Percentiles rank a stretch among this genome's conserved stretches.
Conservation (phyloP, 805 yeast species). For the Candida michaelii region DNA sequence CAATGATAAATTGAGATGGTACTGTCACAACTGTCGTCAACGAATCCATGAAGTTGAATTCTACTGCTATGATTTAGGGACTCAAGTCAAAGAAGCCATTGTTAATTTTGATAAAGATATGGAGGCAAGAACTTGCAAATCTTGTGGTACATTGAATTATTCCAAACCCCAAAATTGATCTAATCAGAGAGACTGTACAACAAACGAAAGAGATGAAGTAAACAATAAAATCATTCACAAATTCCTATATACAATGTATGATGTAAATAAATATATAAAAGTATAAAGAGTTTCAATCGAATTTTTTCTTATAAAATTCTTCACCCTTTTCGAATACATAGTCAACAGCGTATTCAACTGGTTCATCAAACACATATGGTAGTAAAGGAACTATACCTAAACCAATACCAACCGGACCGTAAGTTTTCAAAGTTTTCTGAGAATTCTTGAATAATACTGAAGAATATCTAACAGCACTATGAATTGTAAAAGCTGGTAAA, state of each 20-base stretch:
- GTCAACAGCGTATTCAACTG: conserved; percentile 71
- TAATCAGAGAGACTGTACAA: neutral
- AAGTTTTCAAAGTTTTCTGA: conserved; percentile 49
- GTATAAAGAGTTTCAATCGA: neutral
- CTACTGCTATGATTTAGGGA: conserved; percentile 78
- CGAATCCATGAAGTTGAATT: conserved; percentile 69
- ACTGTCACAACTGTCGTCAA: conserved; percentile 67
- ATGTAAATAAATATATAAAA: conserved; percentile 3
- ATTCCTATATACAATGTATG: neutral
- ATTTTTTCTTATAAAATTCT: conserved; percentile 15
- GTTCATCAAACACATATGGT: conserved; percentile 80
- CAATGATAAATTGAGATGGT: conserved; percentile 82
- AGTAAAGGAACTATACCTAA: conserved; percentile 72
- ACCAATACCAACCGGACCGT: conserved; percentile 81
- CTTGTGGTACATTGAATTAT: conserved; percentile 72
- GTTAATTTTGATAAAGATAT: conserved; percentile 62
- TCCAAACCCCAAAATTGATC: conserved; percentile 49
- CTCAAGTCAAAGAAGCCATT: conserved; percentile 86
- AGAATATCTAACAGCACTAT: conserved; percentile 69
- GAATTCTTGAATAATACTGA: conserved; percentile 60
- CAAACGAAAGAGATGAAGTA: neutral
- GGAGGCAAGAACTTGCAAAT: conserved; percentile 65
- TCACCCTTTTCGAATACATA: conserved; percentile 56
- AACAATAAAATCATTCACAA: neutral
- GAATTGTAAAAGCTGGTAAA: conserved; percentile 83